Percentiles rank a stretch among this genome's conserved stretches.
Evolutionary conservation across 2,329 filamentous ascomycete genomes (phyloP).

Genomic region (Nannizziopsis barbatae): DNA sequence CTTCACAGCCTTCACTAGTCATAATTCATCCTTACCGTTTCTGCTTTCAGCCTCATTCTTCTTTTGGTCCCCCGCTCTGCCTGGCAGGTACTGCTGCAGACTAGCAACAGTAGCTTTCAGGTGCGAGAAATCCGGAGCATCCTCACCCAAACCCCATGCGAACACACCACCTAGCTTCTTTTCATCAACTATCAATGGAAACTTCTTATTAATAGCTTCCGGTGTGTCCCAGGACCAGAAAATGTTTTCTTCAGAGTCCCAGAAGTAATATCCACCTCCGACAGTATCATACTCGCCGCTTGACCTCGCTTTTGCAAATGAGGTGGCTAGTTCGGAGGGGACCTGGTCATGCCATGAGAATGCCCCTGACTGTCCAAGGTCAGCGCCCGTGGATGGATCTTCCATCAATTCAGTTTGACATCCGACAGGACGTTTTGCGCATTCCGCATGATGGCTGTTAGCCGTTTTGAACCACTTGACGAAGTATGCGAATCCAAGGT

Average conservation of each 20-base stretch:
- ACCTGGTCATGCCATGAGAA: conserved; percentile 29
- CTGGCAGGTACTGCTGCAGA: no score
- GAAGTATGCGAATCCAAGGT: conserved; percentile 59
- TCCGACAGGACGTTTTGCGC: conserved; percentile 40
- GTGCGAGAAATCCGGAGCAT: conserved; percentile 30
- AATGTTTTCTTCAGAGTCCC: conserved; percentile 46
- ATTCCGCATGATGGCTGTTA: conserved; percentile 28
- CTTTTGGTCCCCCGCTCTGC: no score
- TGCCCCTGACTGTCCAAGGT: conserved; percentile 24
- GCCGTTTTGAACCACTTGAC: conserved; percentile 55
- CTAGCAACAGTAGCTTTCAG: conserved; percentile 1
- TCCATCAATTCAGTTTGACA: conserved; percentile 52
- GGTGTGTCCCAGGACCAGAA: conserved; percentile 69
- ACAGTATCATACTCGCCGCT: conserved; percentile 46
- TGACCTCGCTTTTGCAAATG: conserved; percentile 46
- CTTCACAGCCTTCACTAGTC: no score
- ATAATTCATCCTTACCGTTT: no score
- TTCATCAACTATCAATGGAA: conserved; percentile 46
- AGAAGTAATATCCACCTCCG: conserved; percentile 57
- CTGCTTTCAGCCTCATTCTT: no score
- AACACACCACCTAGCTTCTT: conserved; percentile 57
- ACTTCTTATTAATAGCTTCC: conserved; percentile 50
- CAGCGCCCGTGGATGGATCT: conserved; percentile 33
- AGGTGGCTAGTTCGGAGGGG: conserved; percentile 35
- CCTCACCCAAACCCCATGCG: conserved; percentile 65